phyloP scores from a whole-genome alignment of 106 monocot genomes.

The Xerophyta viscosa region DNA sequence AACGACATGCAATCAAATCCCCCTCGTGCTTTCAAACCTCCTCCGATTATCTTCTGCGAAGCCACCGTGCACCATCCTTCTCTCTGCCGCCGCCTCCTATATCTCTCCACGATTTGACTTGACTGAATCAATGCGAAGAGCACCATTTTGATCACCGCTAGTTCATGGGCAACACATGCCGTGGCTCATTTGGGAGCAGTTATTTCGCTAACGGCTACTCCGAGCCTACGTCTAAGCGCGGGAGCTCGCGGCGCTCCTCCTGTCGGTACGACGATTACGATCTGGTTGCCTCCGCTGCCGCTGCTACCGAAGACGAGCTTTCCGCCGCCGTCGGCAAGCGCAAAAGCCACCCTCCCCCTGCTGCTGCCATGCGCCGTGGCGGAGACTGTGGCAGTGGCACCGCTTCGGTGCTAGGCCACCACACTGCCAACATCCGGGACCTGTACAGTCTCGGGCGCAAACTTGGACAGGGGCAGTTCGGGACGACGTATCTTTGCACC shows the following conservation, averaged over 20 bases:
- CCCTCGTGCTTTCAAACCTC: too few species aligned
- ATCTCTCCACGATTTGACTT: too few species aligned
- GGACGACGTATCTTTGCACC: conserved; percentile 46
- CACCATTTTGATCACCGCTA: too few species aligned
- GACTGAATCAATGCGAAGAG: too few species aligned
- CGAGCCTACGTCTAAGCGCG: not conserved
- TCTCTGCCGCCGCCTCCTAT: too few species aligned
- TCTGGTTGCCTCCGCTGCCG: not conserved
- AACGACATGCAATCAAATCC: too few species aligned
- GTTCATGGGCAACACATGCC: conserved; percentile 76
- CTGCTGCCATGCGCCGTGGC: conserved; percentile 10
- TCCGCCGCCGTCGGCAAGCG: too few species aligned
- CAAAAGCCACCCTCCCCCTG: too few species aligned
- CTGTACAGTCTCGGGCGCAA: conserved; percentile 48
- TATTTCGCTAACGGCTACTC: not conserved
- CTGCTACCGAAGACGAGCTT: too few species aligned
- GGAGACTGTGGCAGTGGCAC: not conserved
- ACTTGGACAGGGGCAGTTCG: conserved; percentile 72
- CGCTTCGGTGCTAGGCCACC: conserved; percentile 34
- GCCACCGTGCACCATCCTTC: too few species aligned
- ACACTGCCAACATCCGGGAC: conserved; percentile 37
- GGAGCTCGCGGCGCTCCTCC: not conserved
- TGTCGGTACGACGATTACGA: not conserved
- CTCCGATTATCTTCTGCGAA: too few species aligned
- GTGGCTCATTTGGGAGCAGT: conserved; percentile 30